Evolutionary conservation across 2,329 filamentous ascomycete species (phyloP), one percentile per base, ranked within the genome.

Genomic region (Hymenoscyphus scutula): DNA sequence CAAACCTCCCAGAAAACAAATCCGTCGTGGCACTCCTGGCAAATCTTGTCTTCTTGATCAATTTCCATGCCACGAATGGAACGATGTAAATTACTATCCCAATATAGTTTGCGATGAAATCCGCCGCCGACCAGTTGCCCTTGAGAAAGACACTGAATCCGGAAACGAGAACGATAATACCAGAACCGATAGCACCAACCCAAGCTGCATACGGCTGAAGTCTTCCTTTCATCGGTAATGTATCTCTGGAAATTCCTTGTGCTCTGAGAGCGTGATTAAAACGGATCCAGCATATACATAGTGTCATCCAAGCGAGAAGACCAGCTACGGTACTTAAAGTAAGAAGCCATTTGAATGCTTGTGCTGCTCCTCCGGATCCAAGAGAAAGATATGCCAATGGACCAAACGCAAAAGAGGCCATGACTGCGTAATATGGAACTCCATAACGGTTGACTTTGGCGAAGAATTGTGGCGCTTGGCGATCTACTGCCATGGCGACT

Each of bases 71-170:
- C 10, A 63, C 27, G 70, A 84, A 92, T 10, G 92, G 76, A 5
- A 79, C 55, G 41, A 81, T 69, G 59, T 81, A 82, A 68, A 83
- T 84, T 4, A 79, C 78, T 32, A 84, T 74, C 8, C 77, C 80
- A 68, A 85, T 83, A 72, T 85, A 85, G 17, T 76, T 77, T 1
- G 82, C 81, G 58, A 85, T 67, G 71, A 85, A 85, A 53, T 77
- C 76, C 10, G 79, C 75, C 0, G 77, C 75, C n/a, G 54, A 45
- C n/a, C 62, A 67, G 45, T 73, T 78, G 67, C 79, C 84, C 6
- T 82, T 82, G 63, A 78, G 76, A 65, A 87, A 84, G 25, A 79
- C 75, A 63, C 84, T 79, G 62, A 84, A 85, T 17, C 84, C 83
- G 53, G 85, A 81, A 60, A 85, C 84, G 27, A 86, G 65, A 58